Percentiles rank a stretch among this genome's conserved stretches.
Conservation (phyloP, 352 stramenopile genomes). For the Saprolegnia parasitica region DNA sequence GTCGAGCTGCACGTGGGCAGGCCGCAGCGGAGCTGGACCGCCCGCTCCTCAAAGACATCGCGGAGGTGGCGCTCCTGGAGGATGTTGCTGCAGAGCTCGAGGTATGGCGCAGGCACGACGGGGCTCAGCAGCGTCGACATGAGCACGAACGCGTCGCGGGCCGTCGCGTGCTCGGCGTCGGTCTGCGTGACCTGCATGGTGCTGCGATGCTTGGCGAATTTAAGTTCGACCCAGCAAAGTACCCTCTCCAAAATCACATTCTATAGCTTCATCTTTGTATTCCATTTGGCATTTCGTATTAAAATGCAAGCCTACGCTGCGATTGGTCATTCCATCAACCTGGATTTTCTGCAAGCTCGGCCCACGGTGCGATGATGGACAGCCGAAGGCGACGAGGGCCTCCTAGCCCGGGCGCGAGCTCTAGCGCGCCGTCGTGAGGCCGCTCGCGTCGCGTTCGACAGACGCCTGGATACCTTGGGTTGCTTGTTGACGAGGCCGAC, state of each 20-base stretch:
- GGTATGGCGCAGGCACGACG: constrained; percentile 52
- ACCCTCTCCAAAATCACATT: not conserved
- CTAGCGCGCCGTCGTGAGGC: constrained; percentile 13
- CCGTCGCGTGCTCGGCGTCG: constrained; percentile 9
- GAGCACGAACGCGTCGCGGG: constrained; percentile 67
- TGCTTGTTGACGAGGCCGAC: constrained; percentile 26
- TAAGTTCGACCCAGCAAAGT: not conserved
- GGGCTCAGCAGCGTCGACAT: constrained; percentile 74
- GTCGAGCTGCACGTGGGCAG: constrained; percentile 64
- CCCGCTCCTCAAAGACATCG: constrained; percentile 76
- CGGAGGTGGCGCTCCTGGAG: constrained; percentile 76
- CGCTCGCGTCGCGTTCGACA: constrained; percentile 21
- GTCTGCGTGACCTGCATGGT: not conserved
- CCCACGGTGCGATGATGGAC: too few relatives aligned
- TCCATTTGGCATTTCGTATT: too few relatives aligned
- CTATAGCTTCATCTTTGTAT: too few relatives aligned
- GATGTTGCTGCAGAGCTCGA: constrained; percentile 60
- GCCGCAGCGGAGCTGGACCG: constrained; percentile 57
- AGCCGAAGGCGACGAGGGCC: not conserved
- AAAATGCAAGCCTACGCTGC: too few relatives aligned
- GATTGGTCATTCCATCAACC: too few relatives aligned
- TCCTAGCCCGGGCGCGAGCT: constrained; percentile 28
- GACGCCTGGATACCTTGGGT: constrained; percentile 3
- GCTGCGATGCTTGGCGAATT: not conserved
- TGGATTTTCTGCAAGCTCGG: too few relatives aligned